phyloP scores from a whole-genome alignment of 2,329 filamentous ascomycete genomes.

The Coniochaeta sp. region DNA sequence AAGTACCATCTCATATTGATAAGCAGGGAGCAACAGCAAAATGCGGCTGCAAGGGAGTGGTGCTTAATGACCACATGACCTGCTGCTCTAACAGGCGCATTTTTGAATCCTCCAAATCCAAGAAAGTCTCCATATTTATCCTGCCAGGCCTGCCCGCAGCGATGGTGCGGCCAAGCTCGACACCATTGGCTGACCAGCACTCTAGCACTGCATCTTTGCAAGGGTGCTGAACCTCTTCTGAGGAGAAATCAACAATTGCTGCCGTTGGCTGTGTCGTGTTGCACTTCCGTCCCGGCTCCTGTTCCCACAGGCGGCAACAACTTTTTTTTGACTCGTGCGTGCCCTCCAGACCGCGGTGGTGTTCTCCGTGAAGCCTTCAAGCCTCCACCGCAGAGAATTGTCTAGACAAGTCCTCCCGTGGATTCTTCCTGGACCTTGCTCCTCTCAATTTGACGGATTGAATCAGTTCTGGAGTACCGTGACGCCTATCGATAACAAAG shows the following conservation, averaged over 20 bases:
- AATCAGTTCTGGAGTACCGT: not conserved
- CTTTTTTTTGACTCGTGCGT: not conserved
- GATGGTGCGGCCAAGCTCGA: not conserved
- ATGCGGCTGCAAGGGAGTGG: not conserved
- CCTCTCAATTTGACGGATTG: not conserved
- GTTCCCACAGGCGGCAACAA: not conserved
- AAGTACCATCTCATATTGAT: not conserved
- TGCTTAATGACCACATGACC: not conserved
- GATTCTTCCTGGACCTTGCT: not conserved
- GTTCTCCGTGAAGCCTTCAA: not conserved
- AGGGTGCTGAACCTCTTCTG: not conserved
- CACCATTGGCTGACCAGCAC: not conserved
- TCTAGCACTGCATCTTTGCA: not conserved
- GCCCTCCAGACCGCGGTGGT: not conserved
- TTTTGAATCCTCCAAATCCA: not conserved
- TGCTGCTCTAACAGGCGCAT: not conserved
- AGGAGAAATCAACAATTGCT: not conserved
- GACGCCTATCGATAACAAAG: conserved; percentile 1
- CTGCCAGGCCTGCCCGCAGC: not conserved
- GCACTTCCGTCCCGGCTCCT: not conserved
- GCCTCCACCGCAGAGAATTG: not conserved
- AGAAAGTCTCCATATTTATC: not conserved
- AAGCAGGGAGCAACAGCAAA: not conserved
- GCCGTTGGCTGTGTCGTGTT: not conserved
- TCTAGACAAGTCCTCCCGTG: not conserved